Evolutionary conservation across 169 alveolate species (phyloP), one percentile per base, ranked within the genome.

Genomic region (Eimeria sp.): DNA sequence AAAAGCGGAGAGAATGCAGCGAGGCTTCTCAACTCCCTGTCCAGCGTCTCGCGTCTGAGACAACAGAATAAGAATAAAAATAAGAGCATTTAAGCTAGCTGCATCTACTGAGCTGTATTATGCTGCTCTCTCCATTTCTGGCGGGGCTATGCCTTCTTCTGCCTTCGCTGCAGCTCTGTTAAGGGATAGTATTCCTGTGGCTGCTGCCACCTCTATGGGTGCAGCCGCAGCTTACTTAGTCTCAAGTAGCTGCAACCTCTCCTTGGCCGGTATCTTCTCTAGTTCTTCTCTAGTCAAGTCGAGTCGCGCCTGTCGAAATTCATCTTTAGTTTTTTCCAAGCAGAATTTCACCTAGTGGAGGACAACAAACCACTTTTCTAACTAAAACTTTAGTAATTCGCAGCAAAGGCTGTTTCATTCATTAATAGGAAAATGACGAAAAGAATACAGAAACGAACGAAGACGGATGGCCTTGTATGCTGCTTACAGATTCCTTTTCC

Each of bases 1-100:
- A 91, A 91, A 13, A 91, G 96, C n/a, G 96, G 96, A 11, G 96
- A 91, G 52, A 91, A 91, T 10, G 96, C 96, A 25, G 96, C 96
- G n/a, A 91, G 77, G n/a, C 96, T 80, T 20, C 87, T 68, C 78
- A 91, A 33, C 68, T 91, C 91, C 27, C 96, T 54, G 49, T 91
- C 96, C 4, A 91, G 60, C 49, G 91, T 83, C 72, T 91, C 96
- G 72, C 49, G 89, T 77, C 96, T 91, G 93, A 74, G 58, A 27
- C 52, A 72, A 54, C 68, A 40, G 60, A 56, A 25, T 40, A 3
- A 56, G 20, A 33, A 14, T 6, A 58, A 85, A 27, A 85, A 4
- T 0, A 25, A 11, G 74, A 30, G 56, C 72, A 37, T 23, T 1
- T 16, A 60, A 9, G 9, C 37, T 14, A 11, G 23, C 87, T 77